Conservation (phyloP, 2,329 filamentous ascomycete genomes). For the Trichophyton mentagrophytes region DNA sequence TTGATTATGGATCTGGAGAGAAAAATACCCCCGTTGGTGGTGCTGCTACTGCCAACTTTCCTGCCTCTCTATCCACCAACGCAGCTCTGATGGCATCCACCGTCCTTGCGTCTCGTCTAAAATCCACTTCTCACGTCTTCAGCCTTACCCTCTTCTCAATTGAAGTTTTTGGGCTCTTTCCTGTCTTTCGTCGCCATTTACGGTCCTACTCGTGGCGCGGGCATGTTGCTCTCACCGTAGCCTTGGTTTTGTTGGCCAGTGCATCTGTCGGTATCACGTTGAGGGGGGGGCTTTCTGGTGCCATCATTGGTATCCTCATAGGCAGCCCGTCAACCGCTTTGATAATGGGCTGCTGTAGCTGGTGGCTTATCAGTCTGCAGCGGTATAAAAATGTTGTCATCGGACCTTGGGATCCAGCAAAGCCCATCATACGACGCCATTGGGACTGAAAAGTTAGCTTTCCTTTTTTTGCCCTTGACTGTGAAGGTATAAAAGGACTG, state of each 20-base stretch:
- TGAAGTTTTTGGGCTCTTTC: conserved; percentile 91
- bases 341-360: conserved; percentile 84
- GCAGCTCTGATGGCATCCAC: conserved; percentile 94
- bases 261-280: conserved; percentile 58
- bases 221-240: conserved; percentile 62
- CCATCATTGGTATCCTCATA: conserved; percentile 60
- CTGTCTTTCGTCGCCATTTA: conserved; percentile 87
- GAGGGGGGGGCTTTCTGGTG: conserved; percentile 41
- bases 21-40: conserved; percentile 13
- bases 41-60: conserved; percentile 37
- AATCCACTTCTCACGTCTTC: conserved; percentile 87
- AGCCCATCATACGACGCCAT: conserved; percentile 45
- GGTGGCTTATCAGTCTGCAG: conserved; percentile 94
- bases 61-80: conserved; percentile 70
- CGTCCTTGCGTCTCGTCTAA: conserved; percentile 77
- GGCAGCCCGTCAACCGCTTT: conserved; percentile 62
- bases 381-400: conserved; percentile 99
- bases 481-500: not conserved
- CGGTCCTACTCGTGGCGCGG: conserved; percentile 69
- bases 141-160: conserved; percentile 91
- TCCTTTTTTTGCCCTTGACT: not conserved
- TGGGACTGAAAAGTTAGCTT: conserved; percentile 24
- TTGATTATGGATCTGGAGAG: conserved; percentile 69
- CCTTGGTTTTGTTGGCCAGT: conserved; percentile 67
- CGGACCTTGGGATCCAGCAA: conserved; percentile 91